Evolutionary conservation across 495 filamentous ascomycete species (phyloP), one percentile per base, ranked within the genome.

Genomic region (Opeltia flavorubescens): DNA sequence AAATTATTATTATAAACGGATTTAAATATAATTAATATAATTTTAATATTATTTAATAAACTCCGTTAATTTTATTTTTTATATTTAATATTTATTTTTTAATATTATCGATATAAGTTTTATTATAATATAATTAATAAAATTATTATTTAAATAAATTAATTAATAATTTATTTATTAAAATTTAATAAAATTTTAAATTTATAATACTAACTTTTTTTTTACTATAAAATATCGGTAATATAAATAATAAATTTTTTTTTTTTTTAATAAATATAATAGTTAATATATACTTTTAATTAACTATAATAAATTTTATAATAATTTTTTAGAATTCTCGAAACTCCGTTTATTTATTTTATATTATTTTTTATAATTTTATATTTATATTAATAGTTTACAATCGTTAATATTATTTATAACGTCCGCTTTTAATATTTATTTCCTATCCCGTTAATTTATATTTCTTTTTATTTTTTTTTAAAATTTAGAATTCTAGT

Each of bases 301-400:
- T n/a, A n/a, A n/a, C n/a, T n/a, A n/a, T n/a, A n/a, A n/a, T n/a
- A n/a, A n/a, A 12, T 87, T 84, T 60, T 76, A 83, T 13, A 84
- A 71, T 50, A 83, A 89, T 61, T 83, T 89, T 12, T 67, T 87
- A 23, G 69, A 72, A 43, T 76, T 80, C 5, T 62, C 86, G 44
- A 74, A 75, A 49, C 42, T 44, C 15, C 46, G 24, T 18, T 15
- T 51, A 27, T 8, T 27, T 12, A 12, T 33, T 20, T 4, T 47
- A 44, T 21, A 54, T 45, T 29, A 58, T 45, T 26, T 43, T 11
- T 26, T 47, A 17, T 26, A 59, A 57, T 38, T 46, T 29, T 30
- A 44, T 31, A 6, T 30, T 41, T 12, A 55, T 39, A 15, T 59
- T 44, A 15, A 40, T 48, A 27, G 44, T 21, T 30, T 18, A 3